Evolutionary conservation across 192 early-diverging fungal species (phyloP).

Genomic region (Backusella luteola): DNA sequence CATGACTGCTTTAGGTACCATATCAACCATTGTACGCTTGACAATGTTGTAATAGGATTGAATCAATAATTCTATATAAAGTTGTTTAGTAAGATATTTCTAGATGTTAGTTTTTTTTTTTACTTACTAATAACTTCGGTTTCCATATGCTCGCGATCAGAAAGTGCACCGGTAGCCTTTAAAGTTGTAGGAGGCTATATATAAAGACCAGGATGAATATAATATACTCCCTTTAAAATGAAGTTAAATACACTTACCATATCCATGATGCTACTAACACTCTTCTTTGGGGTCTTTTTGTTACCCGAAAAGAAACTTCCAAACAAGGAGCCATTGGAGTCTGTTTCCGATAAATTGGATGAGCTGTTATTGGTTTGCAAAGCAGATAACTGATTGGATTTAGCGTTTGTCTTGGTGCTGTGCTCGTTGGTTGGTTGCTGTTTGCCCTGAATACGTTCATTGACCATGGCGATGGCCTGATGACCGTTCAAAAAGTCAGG

Average conservation of each 20-base stretch:
- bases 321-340: slow-evolving; percentile 80
- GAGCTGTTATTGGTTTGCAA: slow-evolving; percentile 15
- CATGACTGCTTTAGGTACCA: slow-evolving; percentile 99
- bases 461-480: slow-evolving; percentile 89
- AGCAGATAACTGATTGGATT: neutral
- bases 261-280: slow-evolving; percentile 59
- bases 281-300: slow-evolving; percentile 78
- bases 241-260: slow-evolving; percentile 37
- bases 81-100: too few relatives aligned
- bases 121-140: slow-evolving; percentile 97
- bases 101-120: neutral
- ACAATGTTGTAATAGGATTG: slow-evolving; percentile 99
- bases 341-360: neutral
- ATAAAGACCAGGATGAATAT: neutral
- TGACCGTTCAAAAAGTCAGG: slow-evolving; percentile 99
- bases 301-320: slow-evolving; percentile 88
- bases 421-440: neutral
- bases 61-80: slow-evolving; percentile 77
- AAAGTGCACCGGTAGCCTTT: slow-evolving; percentile 93
- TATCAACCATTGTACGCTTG: slow-evolving; percentile 94
- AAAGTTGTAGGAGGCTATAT: slow-evolving; percentile 81
- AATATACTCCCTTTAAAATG: neutral
- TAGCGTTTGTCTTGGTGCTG: neutral
- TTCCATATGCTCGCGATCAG: slow-evolving; percentile 97
- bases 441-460: slow-evolving; percentile 53